A percentile compares a stretch with the other conserved stretches of the same genome.
phyloP scores from a whole-genome alignment of 164 flowering plant genomes.

The Vitis amurensis region DNA sequence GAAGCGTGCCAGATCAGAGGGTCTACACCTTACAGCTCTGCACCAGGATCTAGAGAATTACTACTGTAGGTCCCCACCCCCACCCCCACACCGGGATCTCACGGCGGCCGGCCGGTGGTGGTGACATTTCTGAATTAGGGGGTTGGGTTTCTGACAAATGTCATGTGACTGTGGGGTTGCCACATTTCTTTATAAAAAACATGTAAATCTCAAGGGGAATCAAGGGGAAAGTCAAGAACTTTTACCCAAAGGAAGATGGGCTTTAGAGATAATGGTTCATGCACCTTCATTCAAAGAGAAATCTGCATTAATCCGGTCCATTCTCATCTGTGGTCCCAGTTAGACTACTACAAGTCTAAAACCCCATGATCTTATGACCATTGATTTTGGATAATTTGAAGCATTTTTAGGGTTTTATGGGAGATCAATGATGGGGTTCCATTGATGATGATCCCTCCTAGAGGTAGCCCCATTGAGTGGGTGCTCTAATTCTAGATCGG shows the following conservation, averaged over 20 bases:
- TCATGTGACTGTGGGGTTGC: slow-evolving; percentile 38
- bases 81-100: background rate
- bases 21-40: background rate
- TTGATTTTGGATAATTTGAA: slow-evolving; percentile 3
- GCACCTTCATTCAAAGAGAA: slow-evolving; percentile 13
- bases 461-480: slow-evolving; percentile 24
- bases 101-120: background rate
- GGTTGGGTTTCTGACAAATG: slow-evolving; percentile 31
- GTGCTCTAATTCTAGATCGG: slow-evolving; percentile 13
- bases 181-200: background rate
- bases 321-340: slow-evolving; percentile 8
- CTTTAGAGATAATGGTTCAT: slow-evolving; percentile 20
- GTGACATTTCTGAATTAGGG: background rate
- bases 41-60: background rate
- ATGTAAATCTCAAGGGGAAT: background rate
- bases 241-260: background rate
- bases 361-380: background rate
- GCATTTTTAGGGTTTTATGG: too few species aligned
- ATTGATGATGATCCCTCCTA: background rate
- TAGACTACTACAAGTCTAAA: background rate
- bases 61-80: too few species aligned
- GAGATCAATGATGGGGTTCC: slow-evolving; percentile 2
- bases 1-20: slow-evolving; percentile 19
- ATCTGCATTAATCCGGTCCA: background rate
- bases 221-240: slow-evolving; percentile 2